Base-by-base conservation (phyloP, 345 rosid species). In the Isatis tinctoria region DNA sequence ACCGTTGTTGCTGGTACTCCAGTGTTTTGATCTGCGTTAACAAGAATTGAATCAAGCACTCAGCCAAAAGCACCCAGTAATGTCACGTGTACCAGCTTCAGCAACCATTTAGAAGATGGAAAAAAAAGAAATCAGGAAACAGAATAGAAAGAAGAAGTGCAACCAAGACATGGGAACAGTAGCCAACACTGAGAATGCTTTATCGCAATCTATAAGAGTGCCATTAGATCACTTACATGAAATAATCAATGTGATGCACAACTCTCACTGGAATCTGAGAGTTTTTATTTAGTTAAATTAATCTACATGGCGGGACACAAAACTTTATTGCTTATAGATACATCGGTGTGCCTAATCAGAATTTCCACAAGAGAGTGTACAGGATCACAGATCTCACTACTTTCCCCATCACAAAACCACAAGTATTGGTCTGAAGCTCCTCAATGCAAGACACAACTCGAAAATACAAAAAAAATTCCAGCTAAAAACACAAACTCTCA, bases 1-100 rank as follows among this genome's bases (percentile, higher is more conserved):
- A 79, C 66, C 97, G 85, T 69, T 73, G 76, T 52, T 81, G 84
- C 65, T 90, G 84, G 74, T 85, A 86, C 67, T 92, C 98, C 74
- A 92, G 69, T 85, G 83, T 85, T 76, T 88, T 78, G 69, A 95
- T 78, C 99, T 95, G 84, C 35, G 73, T 33, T 36, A 64, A 59
- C 30, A 72, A 65, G 47, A 26, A 39, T 24, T 36, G 9, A 18
- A 65, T 14, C n/a, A 27, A 63, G 22, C 52, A 20, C 27, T 26
- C 53, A 67, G 20, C 20, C 35, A 0, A 65, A 44, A 45, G 27
- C 6, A 35, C 14, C 26, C 36, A 18, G 5, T 8, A 37, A 18
- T 37, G 66, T 8, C 1, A 30, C 24, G 28, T 48, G 60, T 59
- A 27, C 12, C 63, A 62, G 16, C 54, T 72, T 52, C 32, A 51